These are phyloP conservation scores for Cocos nucifera DNA, from an alignment of 176 grass and related monocot genomes.

Conservation along the genomic window DNA sequence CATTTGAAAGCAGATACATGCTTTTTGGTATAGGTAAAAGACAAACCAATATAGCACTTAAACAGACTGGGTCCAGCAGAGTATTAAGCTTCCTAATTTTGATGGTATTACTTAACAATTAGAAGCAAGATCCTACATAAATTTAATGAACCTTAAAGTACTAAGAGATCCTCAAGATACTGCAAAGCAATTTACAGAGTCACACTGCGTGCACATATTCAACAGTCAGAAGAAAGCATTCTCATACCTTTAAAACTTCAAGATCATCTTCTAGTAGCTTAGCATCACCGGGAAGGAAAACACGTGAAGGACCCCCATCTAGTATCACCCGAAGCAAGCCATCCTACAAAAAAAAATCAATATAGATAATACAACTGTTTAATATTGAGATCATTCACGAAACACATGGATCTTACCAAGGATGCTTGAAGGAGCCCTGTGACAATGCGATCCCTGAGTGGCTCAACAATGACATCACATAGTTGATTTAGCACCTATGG, in stretches of 20 bases:
- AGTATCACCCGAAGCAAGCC: constrained; percentile 89
- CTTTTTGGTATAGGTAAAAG: too few species aligned
- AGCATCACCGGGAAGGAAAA: constrained; percentile 66
- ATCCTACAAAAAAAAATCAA: constrained; percentile 44
- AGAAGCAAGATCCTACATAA: too few species aligned
- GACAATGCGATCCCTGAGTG: constrained; percentile 85
- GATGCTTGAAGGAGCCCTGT: constrained; percentile 95
- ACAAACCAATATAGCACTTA: too few species aligned
- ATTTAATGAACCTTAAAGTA: too few species aligned
- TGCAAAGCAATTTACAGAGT: too few species aligned
- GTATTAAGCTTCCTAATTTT: too few species aligned
- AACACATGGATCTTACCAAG: constrained; percentile 47
- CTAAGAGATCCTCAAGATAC: too few species aligned
- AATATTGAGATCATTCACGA: constrained; percentile 12
- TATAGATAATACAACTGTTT: constrained; percentile 18
- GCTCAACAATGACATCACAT: constrained; percentile 79
- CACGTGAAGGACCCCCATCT: constrained; percentile 83
- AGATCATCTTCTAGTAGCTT: constrained; percentile 85
- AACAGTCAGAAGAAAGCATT: not conserved
- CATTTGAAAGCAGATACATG: too few species aligned
- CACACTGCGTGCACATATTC: too few species aligned
- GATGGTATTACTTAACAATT: too few species aligned
- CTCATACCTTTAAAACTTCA: constrained; percentile 80
- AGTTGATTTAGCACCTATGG: constrained; percentile 78
- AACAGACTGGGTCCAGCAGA: too few species aligned